A percentile compares a stretch with the other conserved stretches of the same genome.
phyloP scores from a whole-genome alignment of 352 stramenopile species.

The Phytophthora fragariaefolia region DNA sequence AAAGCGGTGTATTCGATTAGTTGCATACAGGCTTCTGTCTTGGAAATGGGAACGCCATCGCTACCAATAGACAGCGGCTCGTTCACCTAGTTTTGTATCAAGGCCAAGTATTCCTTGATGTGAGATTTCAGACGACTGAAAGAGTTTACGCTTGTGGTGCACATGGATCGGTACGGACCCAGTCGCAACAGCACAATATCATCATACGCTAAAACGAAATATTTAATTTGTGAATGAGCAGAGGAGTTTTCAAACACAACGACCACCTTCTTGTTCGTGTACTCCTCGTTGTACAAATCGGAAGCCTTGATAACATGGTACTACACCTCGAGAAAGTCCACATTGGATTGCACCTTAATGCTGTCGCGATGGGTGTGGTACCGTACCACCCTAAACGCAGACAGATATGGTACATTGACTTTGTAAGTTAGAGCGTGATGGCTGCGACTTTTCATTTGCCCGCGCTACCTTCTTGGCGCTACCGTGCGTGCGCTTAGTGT shows the following conservation, averaged over 20 bases:
- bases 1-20: background rate
- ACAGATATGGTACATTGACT: conserved; percentile 26
- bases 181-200: conserved; percentile 31
- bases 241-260: conserved; percentile 35
- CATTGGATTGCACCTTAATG: conserved; percentile 36
- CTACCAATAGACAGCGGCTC: background rate
- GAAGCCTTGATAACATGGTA: conserved; percentile 16
- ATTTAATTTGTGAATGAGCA: conserved; percentile 21
- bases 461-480: background rate
- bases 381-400: conserved; percentile 7
- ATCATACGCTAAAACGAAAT: background rate
- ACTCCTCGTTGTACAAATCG: conserved; percentile 10
- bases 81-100: background rate
- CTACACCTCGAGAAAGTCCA: conserved; percentile 17
- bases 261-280: conserved; percentile 30
- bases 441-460: background rate
- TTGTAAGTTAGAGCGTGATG: conserved; percentile 27
- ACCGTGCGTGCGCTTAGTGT: too few relatives aligned
- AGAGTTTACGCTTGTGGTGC: conserved; percentile 35
- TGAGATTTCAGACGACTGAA: conserved; percentile 19
- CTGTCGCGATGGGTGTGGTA: conserved; percentile 14
- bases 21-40: background rate
- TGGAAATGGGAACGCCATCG: background rate
- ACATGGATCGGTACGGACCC: conserved; percentile 27
- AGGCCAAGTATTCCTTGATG: conserved; percentile 17